phyloP scores from a whole-genome alignment of 75 land plant genomes.

The Cupressus sempervirens region DNA sequence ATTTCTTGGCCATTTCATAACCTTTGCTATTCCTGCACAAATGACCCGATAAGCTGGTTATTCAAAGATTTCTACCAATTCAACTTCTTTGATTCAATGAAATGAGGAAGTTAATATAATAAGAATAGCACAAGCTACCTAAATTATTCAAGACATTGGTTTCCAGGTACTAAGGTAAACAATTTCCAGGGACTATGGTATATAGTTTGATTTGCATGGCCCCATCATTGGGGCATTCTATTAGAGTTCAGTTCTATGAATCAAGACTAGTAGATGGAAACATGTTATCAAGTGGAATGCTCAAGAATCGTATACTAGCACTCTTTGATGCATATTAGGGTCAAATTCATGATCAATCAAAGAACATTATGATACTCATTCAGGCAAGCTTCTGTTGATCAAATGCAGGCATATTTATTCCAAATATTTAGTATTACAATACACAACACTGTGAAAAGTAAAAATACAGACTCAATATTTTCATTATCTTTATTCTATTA shows the following conservation, averaged over 20 bases:
- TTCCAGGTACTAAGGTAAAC: neutral
- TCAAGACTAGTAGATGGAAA: neutral
- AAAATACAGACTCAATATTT: neutral
- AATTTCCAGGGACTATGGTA: neutral
- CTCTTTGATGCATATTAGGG: neutral
- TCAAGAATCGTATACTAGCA: neutral
- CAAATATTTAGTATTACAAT: neutral
- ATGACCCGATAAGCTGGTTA: constrained; percentile 7
- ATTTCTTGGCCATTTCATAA: constrained; percentile 89
- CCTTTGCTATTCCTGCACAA: constrained; percentile 84
- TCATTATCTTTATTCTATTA: neutral
- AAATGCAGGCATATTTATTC: neutral
- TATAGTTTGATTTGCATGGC: neutral
- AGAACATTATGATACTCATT: neutral
- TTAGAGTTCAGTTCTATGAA: neutral
- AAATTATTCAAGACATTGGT: neutral
- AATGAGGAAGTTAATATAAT: neutral
- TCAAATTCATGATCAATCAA: neutral
- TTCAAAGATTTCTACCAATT: neutral
- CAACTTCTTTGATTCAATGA: neutral
- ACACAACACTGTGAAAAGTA: neutral
- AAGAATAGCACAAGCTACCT: neutral
- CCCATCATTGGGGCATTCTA: neutral
- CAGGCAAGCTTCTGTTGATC: neutral
- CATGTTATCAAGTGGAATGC: neutral